Conservation (phyloP, 352 stramenopile species). For the Globisporangium polare region DNA sequence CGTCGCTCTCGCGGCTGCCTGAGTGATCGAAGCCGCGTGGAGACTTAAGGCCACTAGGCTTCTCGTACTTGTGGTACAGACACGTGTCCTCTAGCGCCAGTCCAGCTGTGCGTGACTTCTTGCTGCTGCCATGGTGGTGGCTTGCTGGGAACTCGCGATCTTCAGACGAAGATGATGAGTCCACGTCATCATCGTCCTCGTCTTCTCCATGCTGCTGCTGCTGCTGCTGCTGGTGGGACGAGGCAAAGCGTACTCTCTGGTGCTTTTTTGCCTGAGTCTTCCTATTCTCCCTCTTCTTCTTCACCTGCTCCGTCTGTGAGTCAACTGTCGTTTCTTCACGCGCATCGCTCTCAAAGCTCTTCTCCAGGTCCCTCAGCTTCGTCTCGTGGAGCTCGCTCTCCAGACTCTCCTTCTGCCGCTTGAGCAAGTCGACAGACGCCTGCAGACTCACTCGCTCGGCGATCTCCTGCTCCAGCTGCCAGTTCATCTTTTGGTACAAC, state of each 20-base stretch:
- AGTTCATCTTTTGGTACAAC: conserved; percentile 48
- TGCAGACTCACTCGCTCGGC: conserved; percentile 40
- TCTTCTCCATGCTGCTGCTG: not conserved
- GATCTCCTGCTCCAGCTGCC: conserved; percentile 54
- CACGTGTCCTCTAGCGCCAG: conserved; percentile 8
- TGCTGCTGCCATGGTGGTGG: not conserved
- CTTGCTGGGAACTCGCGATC: not conserved
- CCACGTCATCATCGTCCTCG: conserved; percentile 1
- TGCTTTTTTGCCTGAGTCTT: not conserved
- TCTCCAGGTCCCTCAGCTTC: conserved; percentile 40
- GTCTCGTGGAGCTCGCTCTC: conserved; percentile 36
- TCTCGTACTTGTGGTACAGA: conserved; percentile 15
- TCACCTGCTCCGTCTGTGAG: not conserved
- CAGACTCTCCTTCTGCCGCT: conserved; percentile 32
- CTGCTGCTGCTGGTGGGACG: not conserved
- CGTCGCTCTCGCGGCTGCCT: not conserved
- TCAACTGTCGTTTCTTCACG: not conserved
- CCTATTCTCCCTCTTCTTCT: not conserved
- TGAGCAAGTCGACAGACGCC: conserved; percentile 33
- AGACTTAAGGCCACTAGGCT: not conserved
- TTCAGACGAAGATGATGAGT: not conserved
- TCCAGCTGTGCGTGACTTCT: not conserved
- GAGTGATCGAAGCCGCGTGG: not conserved
- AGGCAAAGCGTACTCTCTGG: conserved; percentile 8
- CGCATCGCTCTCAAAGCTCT: conserved; percentile 26